These are phyloP conservation scores for Trichoderma sp. DNA, from an alignment of 2,329 filamentous ascomycete genomes.

Conservation along the genomic window DNA sequence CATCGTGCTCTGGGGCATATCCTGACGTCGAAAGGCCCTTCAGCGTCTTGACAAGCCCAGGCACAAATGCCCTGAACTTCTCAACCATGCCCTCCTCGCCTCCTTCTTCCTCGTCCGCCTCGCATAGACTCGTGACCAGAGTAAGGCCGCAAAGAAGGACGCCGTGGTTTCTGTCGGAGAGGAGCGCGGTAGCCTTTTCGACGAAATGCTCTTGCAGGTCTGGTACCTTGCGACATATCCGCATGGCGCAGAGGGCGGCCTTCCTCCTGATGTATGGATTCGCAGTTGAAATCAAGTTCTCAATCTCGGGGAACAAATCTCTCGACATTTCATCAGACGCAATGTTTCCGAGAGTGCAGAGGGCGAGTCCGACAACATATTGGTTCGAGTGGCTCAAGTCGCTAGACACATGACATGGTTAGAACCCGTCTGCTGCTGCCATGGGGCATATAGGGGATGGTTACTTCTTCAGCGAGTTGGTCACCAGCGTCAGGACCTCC, in stretches of 20 bases:
- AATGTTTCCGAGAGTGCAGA: conserved; percentile 96
- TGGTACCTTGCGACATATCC: conserved; percentile 96
- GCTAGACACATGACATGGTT: conserved; percentile 45
- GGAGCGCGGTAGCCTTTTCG: conserved; percentile 83
- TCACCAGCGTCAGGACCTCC: conserved; percentile 93
- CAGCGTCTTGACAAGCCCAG: conserved; percentile 80
- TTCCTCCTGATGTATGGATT: conserved; percentile 99
- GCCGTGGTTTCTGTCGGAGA: conserved; percentile 93
- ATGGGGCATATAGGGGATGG: conserved; percentile 1
- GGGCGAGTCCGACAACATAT: conserved; percentile 93
- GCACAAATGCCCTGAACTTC: conserved; percentile 84
- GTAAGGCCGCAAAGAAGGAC: conserved; percentile 91
- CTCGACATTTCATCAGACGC: conserved; percentile 97
- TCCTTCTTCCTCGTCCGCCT: conserved; percentile 88
- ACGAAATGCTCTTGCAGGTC: conserved; percentile 96
- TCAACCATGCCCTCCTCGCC: conserved; percentile 88
- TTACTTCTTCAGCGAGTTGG: conserved; percentile 97
- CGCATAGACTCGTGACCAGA: conserved; percentile 85
- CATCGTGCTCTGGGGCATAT: conserved; percentile 96
- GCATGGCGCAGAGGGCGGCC: conserved; percentile 97
- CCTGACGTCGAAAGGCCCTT: conserved; percentile 92
- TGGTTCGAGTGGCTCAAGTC: conserved; percentile 97
- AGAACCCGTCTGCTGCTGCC: background rate
- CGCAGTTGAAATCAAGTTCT: conserved; percentile 82
- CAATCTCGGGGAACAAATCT: conserved; percentile 94